Conservation (phyloP, 2,329 filamentous ascomycete species). For the Penicillium sp. region DNA sequence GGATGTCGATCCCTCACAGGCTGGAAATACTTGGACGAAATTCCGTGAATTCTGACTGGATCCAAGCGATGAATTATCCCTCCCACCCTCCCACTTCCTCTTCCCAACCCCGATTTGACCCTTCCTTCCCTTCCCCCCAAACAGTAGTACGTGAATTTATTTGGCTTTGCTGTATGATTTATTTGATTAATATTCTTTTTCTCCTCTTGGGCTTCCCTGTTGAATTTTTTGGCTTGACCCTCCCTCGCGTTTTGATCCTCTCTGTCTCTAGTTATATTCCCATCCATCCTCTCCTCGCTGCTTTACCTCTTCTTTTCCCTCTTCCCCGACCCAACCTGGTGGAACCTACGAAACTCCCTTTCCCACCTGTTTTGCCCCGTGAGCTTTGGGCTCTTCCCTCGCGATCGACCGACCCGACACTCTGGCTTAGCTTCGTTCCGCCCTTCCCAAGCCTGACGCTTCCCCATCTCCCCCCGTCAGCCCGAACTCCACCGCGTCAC, state of each 20-base stretch:
- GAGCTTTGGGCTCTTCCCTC: neutral
- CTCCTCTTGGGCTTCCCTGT: neutral
- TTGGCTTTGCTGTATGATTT: neutral
- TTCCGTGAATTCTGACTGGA: conserved; percentile 7
- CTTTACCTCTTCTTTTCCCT: conserved; percentile 4
- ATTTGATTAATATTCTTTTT: neutral
- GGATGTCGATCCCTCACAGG: neutral
- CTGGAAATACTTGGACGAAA: neutral
- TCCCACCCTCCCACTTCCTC: neutral
- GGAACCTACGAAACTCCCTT: conserved; percentile 1
- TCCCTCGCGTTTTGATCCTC: neutral
- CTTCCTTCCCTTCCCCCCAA: neutral
- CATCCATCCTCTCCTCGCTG: conserved; percentile 2
- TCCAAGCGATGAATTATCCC: neutral
- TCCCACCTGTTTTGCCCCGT: neutral
- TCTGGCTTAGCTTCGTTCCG: conserved; percentile 16
- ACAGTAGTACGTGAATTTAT: neutral
- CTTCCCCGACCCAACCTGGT: conserved; percentile 8
- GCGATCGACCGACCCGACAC: conserved; percentile 22
- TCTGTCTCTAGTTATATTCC: conserved; percentile 8
- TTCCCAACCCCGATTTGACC: neutral
- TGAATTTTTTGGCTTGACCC: neutral
- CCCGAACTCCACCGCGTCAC: neutral
- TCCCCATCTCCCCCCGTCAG: neutral
- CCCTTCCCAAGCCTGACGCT: neutral